phyloP scores from a whole-genome alignment of 371 early-diverging fungal genomes.

The Chytridium lagenaria region DNA sequence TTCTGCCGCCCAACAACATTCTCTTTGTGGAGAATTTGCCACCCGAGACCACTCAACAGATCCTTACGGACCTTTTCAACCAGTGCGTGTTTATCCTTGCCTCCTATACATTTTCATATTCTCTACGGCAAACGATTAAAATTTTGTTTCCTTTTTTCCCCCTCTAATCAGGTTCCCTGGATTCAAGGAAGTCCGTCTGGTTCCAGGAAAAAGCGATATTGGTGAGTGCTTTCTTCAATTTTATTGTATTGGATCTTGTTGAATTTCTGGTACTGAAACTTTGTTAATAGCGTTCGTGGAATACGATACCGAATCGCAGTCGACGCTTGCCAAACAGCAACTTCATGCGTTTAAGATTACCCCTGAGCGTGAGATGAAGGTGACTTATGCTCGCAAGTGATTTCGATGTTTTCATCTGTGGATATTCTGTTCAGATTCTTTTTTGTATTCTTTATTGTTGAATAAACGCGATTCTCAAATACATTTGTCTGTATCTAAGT shows the following conservation, averaged over 20 bases:
- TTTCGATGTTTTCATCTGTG: no score
- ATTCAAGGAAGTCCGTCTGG: constrained; percentile 91
- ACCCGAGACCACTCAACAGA: constrained; percentile 55
- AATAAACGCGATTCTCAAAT: no score
- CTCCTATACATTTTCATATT: not conserved
- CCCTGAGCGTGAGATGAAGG: constrained; percentile 52
- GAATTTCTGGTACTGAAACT: not conserved
- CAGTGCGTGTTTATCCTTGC: constrained; percentile 34
- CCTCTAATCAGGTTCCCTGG: constrained; percentile 72
- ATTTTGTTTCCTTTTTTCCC: constrained; percentile 9
- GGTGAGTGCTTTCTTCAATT: constrained; percentile 46
- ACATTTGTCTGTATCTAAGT: no score
- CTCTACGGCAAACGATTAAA: no score
- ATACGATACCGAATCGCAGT: constrained; percentile 76
- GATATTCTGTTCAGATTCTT: no score
- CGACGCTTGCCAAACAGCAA: constrained; percentile 49
- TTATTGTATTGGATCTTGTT: not conserved
- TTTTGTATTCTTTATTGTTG: no score
- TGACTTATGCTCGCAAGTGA: constrained; percentile 55
- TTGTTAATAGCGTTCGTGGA: constrained; percentile 82
- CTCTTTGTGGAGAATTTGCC: constrained; percentile 92
- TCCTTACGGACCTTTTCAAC: constrained; percentile 50
- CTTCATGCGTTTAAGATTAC: constrained; percentile 48
- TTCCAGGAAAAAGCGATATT: constrained; percentile 86
- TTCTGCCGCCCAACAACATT: constrained; percentile 81